Conservation (phyloP, 1,284 basidiomycete genomes). For the Ustilago shanxiensis region DNA sequence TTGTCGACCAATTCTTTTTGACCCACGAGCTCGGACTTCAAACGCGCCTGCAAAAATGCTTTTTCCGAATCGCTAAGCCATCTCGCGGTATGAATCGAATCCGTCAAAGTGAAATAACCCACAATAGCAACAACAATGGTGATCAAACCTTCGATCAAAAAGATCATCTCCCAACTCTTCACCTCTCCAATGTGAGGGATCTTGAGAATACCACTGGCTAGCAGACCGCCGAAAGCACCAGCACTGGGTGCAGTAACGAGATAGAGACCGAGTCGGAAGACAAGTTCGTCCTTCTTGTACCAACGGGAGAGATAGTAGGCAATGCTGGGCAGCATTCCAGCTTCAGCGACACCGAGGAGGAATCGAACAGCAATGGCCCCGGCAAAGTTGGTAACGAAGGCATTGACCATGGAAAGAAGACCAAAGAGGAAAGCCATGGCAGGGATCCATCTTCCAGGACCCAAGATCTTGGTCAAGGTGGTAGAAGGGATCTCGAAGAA, state of each 20-base stretch:
- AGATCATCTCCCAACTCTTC: constrained; percentile 68
- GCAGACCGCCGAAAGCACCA: constrained; percentile 68
- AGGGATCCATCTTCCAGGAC: constrained; percentile 70
- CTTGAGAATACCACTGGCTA: constrained; percentile 54
- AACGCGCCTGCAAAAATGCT: constrained; percentile 46
- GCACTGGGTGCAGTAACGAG: constrained; percentile 55
- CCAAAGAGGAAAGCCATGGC: constrained; percentile 57
- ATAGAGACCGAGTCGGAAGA: constrained; percentile 68
- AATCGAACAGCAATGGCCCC: constrained; percentile 69
- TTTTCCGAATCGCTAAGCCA: constrained; percentile 70
- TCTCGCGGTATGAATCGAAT: constrained; percentile 66
- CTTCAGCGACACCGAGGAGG: constrained; percentile 69
- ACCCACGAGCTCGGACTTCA: constrained; percentile 52
- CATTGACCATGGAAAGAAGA: constrained; percentile 47
- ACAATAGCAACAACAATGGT: constrained; percentile 67
- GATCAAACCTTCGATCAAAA: constrained; percentile 70
- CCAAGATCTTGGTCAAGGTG: constrained; percentile 73
- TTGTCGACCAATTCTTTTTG: constrained; percentile 49
- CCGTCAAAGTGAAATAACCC: constrained; percentile 67
- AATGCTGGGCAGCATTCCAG: constrained; percentile 67
- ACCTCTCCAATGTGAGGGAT: constrained; percentile 45
- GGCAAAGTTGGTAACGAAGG: constrained; percentile 68
- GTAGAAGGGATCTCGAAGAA: constrained; percentile 75
- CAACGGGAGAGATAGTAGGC: constrained; percentile 68
- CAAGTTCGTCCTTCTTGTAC: constrained; percentile 69